Conservation (phyloP, 768 basidiomycete species). For the Lactarius sanguifluus region DNA sequence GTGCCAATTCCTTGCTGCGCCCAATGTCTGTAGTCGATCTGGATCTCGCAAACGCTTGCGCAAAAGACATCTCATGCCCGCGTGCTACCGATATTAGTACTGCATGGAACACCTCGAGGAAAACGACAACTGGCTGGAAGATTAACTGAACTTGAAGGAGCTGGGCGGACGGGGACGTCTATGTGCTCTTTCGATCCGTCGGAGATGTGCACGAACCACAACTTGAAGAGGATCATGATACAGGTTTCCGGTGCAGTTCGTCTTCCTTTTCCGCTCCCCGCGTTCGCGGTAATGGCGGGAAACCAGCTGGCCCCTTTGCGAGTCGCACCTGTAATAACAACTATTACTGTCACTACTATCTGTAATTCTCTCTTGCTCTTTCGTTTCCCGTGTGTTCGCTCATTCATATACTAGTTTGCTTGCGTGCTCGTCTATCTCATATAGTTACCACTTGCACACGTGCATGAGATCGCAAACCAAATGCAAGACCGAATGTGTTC, state of each 20-base stretch:
- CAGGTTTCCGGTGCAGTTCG: conserved; percentile 67
- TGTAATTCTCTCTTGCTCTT: too few species aligned
- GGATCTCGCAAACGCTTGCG: conserved; percentile 77
- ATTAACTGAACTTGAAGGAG: too few species aligned
- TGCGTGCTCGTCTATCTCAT: too few species aligned
- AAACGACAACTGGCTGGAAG: conserved; percentile 69
- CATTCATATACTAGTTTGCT: too few species aligned
- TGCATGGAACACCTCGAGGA: conserved; percentile 72
- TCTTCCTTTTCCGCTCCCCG: not conserved
- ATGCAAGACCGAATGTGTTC: too few species aligned
- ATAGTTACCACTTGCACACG: too few species aligned
- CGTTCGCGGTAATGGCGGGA: too few species aligned
- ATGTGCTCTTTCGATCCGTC: conserved; percentile 87
- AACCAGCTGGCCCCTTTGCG: conserved; percentile 53
- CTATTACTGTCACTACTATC: too few species aligned
- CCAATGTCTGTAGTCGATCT: conserved; percentile 89
- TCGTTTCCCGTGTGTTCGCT: too few species aligned
- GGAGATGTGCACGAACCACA: conserved; percentile 96
- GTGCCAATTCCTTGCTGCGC: conserved; percentile 83
- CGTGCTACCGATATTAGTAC: conserved; percentile 72
- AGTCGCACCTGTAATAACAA: too few species aligned
- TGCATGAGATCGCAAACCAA: too few species aligned
- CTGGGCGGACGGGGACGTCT: conserved; percentile 50
- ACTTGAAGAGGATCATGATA: conserved; percentile 64
- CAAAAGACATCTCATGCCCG: conserved; percentile 73